phyloP scores from a whole-genome alignment of 2,329 filamentous ascomycete genomes.

The Tolypocladium pustulatum region DNA sequence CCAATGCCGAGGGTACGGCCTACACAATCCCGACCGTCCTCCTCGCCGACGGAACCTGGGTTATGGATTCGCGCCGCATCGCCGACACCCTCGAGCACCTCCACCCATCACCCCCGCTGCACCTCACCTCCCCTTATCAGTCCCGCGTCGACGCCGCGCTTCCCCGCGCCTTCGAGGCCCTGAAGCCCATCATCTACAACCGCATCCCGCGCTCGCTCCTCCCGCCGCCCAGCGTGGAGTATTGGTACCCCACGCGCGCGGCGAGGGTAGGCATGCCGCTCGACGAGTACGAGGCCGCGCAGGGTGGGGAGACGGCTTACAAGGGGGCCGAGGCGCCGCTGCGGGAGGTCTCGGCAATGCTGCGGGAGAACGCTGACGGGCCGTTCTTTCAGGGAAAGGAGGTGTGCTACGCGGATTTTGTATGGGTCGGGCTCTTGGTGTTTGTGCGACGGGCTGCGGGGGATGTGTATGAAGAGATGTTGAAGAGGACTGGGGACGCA shows the following conservation, averaged over 20 bases:
- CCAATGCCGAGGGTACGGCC: not conserved
- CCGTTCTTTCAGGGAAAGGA: conserved; percentile 50
- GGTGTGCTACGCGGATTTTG: conserved; percentile 3
- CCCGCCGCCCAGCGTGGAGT: not conserved
- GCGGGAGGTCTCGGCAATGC: not conserved
- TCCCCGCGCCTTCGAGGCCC: not conserved
- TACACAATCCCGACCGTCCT: not conserved
- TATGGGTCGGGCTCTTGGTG: not conserved
- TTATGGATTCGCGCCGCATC: not conserved
- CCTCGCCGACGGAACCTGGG: not conserved
- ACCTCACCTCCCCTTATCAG: not conserved
- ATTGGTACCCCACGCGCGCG: not conserved
- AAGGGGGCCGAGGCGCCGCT: not conserved
- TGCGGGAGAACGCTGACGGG: conserved; percentile 41
- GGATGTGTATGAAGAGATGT: not conserved
- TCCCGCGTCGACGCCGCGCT: not conserved
- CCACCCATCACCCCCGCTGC: not conserved
- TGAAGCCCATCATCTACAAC: not conserved
- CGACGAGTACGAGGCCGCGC: not conserved
- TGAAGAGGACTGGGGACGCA: not conserved
- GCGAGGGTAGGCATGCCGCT: not conserved
- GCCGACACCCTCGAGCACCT: not conserved
- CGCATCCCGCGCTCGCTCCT: not conserved
- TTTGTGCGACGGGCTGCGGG: not conserved
- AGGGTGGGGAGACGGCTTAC: not conserved